Conservation (phyloP, 2,329 filamentous ascomycete species). For the Aspergillus floridensis region DNA sequence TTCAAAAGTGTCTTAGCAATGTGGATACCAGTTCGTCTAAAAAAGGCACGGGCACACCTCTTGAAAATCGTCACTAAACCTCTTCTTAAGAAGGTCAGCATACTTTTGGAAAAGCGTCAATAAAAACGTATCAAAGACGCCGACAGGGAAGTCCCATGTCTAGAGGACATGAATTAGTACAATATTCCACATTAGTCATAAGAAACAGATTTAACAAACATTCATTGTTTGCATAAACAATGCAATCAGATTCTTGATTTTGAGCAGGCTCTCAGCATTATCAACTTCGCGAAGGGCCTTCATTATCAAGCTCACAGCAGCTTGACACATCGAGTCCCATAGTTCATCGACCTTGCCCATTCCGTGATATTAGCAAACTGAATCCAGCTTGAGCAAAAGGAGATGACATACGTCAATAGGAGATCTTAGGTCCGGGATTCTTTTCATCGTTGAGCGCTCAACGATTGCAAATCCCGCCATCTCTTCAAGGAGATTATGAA, state of each 20-base stretch:
- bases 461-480: slow-evolving; percentile 97
- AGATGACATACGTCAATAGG: slow-evolving; percentile 66
- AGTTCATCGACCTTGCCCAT: slow-evolving; percentile 78
- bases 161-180: slow-evolving; percentile 32
- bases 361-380: slow-evolving; percentile 12
- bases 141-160: slow-evolving; percentile 87
- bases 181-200: slow-evolving; percentile 5
- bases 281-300: slow-evolving; percentile 75
- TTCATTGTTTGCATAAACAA: slow-evolving; percentile 99
- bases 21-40: background rate
- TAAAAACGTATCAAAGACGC: slow-evolving; percentile 76
- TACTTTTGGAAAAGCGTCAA: slow-evolving; percentile 93
- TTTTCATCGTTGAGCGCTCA: slow-evolving; percentile 88
- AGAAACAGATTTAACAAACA: slow-evolving; percentile 48
- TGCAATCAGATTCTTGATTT: slow-evolving; percentile 88
- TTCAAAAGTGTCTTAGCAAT: slow-evolving; percentile 25
- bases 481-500: slow-evolving; percentile 89
- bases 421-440: slow-evolving; percentile 77
- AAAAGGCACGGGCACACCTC: slow-evolving; percentile 55
- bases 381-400: background rate
- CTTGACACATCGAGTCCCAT: slow-evolving; percentile 97
- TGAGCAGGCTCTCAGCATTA: slow-evolving; percentile 86
- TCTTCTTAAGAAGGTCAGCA: slow-evolving; percentile 80
- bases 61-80: slow-evolving; percentile 94
- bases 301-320: slow-evolving; percentile 76